A percentile compares a stretch with the other conserved stretches of the same genome.
These are phyloP conservation scores for Cladosporium sp. DNA, from an alignment of 2,329 filamentous ascomycete species.

Conservation along the genomic window DNA sequence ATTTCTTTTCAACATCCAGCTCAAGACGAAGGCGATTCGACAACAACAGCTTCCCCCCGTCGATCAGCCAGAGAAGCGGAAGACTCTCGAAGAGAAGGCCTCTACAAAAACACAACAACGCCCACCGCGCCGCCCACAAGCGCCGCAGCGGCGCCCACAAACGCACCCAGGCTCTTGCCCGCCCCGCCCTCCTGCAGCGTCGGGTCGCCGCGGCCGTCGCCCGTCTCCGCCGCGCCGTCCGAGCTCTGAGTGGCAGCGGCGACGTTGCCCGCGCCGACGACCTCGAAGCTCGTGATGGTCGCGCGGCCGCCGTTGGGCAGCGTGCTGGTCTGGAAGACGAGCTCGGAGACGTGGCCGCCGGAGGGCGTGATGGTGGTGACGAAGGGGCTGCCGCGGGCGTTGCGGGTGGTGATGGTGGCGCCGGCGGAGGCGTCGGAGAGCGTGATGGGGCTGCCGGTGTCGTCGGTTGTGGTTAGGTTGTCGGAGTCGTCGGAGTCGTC, in stretches of 20 bases:
- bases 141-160: constrained; percentile 30
- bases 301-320: constrained; percentile 30
- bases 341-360: constrained; percentile 34
- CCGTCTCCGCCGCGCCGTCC: constrained; percentile 11
- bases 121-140: constrained; percentile 18
- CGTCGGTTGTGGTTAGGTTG: constrained; percentile 33
- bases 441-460: constrained; percentile 33
- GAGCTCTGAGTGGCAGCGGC: constrained; percentile 14
- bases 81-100: no score
- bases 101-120: no score
- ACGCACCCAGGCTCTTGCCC: constrained; percentile 19
- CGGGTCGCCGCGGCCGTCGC: constrained; percentile 19
- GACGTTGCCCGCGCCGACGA: constrained; percentile 30
- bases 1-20: no score
- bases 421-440: constrained; percentile 29
- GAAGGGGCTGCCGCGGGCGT: constrained; percentile 35
- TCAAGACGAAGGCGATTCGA: no score
- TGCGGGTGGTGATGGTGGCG: constrained; percentile 39
- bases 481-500: constrained; percentile 3
- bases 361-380: constrained; percentile 43
- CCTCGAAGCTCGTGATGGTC: constrained; percentile 40
- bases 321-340: constrained; percentile 33
- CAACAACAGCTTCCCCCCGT: no score
- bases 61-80: no score
- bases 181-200: constrained; percentile 36